Percentiles rank a stretch among this genome's conserved stretches.
Evolutionary conservation across 352 stramenopile species (phyloP).

Genomic region (Phytophthora pistaciae): DNA sequence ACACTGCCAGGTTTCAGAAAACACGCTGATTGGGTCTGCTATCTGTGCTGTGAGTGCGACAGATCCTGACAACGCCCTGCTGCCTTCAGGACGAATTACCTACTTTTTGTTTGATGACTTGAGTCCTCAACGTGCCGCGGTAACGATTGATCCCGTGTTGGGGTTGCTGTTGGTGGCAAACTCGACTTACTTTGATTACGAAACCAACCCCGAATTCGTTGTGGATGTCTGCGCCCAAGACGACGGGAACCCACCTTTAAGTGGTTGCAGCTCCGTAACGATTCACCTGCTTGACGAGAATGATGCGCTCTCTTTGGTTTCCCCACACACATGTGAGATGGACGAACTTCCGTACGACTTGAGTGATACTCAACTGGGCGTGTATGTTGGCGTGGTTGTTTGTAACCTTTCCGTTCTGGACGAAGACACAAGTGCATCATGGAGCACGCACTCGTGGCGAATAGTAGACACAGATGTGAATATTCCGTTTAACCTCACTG

Average conservation of each 20-base stretch:
- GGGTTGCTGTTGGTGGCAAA: slow-evolving; percentile 26
- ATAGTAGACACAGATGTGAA: slow-evolving; percentile 7
- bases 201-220: slow-evolving; percentile 3
- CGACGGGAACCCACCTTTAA: slow-evolving; percentile 21
- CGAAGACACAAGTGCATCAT: slow-evolving; percentile 23
- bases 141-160: slow-evolving; percentile 27
- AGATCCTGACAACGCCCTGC: slow-evolving; percentile 22
- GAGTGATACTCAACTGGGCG: slow-evolving; percentile 13
- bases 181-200: slow-evolving; percentile 27
- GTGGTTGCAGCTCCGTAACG: slow-evolving; percentile 15
- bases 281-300: slow-evolving; percentile 23
- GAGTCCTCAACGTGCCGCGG: background rate
- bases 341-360: slow-evolving; percentile 32
- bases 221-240: slow-evolving; percentile 25
- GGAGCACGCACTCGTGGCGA: slow-evolving; percentile 30
- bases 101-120: slow-evolving; percentile 16
- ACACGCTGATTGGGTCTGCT: slow-evolving; percentile 4
- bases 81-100: slow-evolving; percentile 11
- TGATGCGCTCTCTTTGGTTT: slow-evolving; percentile 28
- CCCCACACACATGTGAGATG: slow-evolving; percentile 21
- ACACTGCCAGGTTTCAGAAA: slow-evolving; percentile 29
- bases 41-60: slow-evolving; percentile 24
- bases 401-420: slow-evolving; percentile 31
- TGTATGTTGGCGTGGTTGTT: slow-evolving; percentile 14
- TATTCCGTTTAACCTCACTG: slow-evolving; percentile 26